phyloP scores from a whole-genome alignment of 2,329 filamentous ascomycete genomes.

The Ophiostoma australiae region DNA sequence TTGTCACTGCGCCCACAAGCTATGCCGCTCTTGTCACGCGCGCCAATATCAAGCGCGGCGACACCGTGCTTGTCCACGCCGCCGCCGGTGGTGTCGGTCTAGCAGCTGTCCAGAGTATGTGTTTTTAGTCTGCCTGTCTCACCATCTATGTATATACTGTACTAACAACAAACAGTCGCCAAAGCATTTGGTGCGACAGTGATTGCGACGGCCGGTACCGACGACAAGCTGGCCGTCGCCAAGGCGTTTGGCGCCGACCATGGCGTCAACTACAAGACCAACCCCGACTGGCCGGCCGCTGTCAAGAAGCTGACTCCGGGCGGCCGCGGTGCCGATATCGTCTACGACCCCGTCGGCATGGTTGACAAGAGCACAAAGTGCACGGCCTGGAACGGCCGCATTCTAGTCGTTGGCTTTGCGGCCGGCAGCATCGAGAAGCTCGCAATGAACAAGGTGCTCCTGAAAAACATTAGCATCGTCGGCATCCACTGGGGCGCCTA shows the following conservation, averaged over 20 bases:
- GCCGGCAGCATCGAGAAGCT: slow-evolving; percentile 85
- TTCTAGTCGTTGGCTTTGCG: slow-evolving; percentile 86
- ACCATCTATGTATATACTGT: not conserved
- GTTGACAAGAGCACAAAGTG: slow-evolving; percentile 87
- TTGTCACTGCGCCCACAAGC: slow-evolving; percentile 85
- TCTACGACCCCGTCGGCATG: slow-evolving; percentile 90
- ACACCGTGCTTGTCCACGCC: slow-evolving; percentile 85
- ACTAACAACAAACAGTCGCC: slow-evolving; percentile 49
- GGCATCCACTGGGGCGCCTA: slow-evolving; percentile 93
- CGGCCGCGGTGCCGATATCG: slow-evolving; percentile 74
- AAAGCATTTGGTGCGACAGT: slow-evolving; percentile 89
- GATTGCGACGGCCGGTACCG: slow-evolving; percentile 82
- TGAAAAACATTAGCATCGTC: slow-evolving; percentile 90
- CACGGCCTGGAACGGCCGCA: slow-evolving; percentile 84
- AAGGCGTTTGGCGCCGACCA: slow-evolving; percentile 79
- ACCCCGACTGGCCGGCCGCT: slow-evolving; percentile 56
- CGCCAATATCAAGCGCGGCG: slow-evolving; percentile 70
- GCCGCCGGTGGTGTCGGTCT: slow-evolving; percentile 88
- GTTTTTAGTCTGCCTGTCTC: slow-evolving; percentile 29
- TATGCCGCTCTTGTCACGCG: slow-evolving; percentile 78
- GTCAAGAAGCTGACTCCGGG: slow-evolving; percentile 75
- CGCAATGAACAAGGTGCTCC: slow-evolving; percentile 81
- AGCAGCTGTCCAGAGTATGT: slow-evolving; percentile 69
- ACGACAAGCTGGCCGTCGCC: slow-evolving; percentile 75
- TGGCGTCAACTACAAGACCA: slow-evolving; percentile 68